A percentile compares a stretch with the other conserved stretches of the same genome.
Evolutionary conservation across 2,329 filamentous ascomycete genomes (phyloP).

Genomic region (Colletotrichum sp.): DNA sequence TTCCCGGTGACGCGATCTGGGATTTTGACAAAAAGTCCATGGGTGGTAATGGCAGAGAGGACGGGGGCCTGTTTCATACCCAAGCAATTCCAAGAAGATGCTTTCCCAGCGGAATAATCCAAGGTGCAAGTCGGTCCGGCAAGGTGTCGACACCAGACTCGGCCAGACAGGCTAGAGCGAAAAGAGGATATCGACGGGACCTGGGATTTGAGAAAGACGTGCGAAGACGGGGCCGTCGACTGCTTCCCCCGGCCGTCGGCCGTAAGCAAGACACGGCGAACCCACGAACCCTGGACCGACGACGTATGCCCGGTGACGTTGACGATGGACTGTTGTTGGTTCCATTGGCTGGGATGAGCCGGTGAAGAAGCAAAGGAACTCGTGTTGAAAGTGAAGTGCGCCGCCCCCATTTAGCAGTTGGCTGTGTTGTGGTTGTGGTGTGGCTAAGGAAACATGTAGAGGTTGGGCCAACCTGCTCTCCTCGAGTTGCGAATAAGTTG

Average conservation of each 20-base stretch:
- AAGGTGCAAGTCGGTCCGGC: not conserved
- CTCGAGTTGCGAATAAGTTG: conserved; percentile 4
- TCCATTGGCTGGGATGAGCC: not conserved
- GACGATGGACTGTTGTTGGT: not conserved
- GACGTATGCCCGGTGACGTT: not conserved
- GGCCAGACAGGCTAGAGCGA: not conserved
- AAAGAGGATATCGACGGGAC: not conserved
- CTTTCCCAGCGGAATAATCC: not conserved
- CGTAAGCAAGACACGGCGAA: not conserved
- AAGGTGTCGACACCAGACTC: not conserved
- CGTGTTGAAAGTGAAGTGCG: not conserved
- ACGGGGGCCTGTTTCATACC: not conserved
- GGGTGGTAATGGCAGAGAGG: not conserved
- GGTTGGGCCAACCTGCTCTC: not conserved
- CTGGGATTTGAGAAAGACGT: not conserved
- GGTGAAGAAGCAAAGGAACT: not conserved
- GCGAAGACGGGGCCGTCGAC: not conserved
- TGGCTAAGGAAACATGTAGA: not conserved
- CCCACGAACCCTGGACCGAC: not conserved
- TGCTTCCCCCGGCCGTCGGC: not conserved
- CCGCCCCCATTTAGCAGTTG: not conserved
- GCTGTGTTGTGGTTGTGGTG: not conserved
- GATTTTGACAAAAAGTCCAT: not conserved
- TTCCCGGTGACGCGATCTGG: not conserved
- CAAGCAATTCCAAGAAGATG: not conserved